Base-by-base conservation (phyloP, 306 rosid species). In the Corylus heterophylla region DNA sequence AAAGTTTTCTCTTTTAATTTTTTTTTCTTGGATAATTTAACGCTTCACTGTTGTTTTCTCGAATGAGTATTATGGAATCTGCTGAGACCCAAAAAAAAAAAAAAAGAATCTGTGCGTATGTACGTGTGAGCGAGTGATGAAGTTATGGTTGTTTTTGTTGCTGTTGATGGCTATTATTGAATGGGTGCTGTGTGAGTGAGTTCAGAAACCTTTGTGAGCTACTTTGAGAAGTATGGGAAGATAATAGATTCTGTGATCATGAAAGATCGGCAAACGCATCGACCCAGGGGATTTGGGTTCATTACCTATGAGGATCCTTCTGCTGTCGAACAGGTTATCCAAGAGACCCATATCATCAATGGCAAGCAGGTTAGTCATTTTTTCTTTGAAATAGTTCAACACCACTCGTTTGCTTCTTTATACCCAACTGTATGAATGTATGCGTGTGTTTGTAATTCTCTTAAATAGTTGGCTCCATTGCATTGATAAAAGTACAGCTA, bases 171-270 rank as follows among this genome's bases (percentile, higher is more conserved):
- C 50, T 72, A 8, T 0, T n/a, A 39, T 35, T 22, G 18, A 31
- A 62, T 48, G 22, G 2, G 62, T 54, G 50, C 22, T 31, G 31
- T 55, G n/a, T n/a, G 74, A 16, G 7, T 14, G 70, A 4, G 29
- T 64, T 80, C 80, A 94, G 98, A 92, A 22, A 81, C 90, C 5
- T 94, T 92, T 74, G 87, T 91, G 25, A 89, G 89, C 83, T 93
- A 94, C 84, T 94, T 94, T 44, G 97, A 93, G 77, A 91, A 83
- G 48, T 94, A 92, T 73, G 98, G 98, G 63, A 97, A 92, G 87
- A 92, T 94, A 56, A 92, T 88, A 13, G 98, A 94, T 78, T 91
- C 97, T 1, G 97, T 94, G 54, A 94, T 94, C 48, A 91, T 94
- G 98, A 94, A 91, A 59, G 98, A 94, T 56, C 93, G 97, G 12